These are phyloP conservation scores for Pseudodiploospora longispora DNA, from an alignment of 2,329 filamentous ascomycete genomes.

Conservation along the genomic window DNA sequence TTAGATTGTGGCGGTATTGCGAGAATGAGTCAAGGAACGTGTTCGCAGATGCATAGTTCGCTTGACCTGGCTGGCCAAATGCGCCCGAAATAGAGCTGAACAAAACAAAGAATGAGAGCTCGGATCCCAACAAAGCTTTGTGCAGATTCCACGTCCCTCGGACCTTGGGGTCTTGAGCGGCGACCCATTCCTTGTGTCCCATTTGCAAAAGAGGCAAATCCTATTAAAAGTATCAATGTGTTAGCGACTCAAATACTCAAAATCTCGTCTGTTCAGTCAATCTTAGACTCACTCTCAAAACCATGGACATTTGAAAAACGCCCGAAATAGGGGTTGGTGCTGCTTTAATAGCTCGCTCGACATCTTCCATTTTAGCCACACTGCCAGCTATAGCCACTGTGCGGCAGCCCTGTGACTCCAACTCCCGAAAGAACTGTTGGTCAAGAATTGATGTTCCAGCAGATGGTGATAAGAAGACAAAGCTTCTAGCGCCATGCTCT, in stretches of 20 bases:
- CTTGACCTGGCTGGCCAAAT: constrained; percentile 19
- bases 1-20: constrained; percentile 9
- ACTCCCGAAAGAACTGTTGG: constrained; percentile 1
- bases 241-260: too few relatives aligned
- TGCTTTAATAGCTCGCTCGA: constrained; percentile 4
- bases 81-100: constrained; percentile 19
- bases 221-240: too few relatives aligned
- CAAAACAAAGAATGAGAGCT: constrained; percentile 24
- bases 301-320: constrained; percentile 29
- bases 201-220: background rate
- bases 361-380: constrained; percentile 5
- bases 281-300: constrained; percentile 9
- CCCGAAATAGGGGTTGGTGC: constrained; percentile 25
- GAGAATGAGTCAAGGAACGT: constrained; percentile 21
- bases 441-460: constrained; percentile 4
- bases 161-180: constrained; percentile 16
- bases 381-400: constrained; percentile 2
- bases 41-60: constrained; percentile 24
- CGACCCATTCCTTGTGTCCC: constrained; percentile 4
- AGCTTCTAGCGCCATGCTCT: constrained; percentile 10
- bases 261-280: too few relatives aligned
- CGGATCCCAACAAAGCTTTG: constrained; percentile 8
- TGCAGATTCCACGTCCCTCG: constrained; percentile 18
- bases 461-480: constrained; percentile 8
- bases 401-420: constrained; percentile 5